Percentiles rank a stretch among this genome's conserved stretches.
Conservation (phyloP, 371 early-diverging fungal genomes). For the Cokeromyces recurvatus region DNA sequence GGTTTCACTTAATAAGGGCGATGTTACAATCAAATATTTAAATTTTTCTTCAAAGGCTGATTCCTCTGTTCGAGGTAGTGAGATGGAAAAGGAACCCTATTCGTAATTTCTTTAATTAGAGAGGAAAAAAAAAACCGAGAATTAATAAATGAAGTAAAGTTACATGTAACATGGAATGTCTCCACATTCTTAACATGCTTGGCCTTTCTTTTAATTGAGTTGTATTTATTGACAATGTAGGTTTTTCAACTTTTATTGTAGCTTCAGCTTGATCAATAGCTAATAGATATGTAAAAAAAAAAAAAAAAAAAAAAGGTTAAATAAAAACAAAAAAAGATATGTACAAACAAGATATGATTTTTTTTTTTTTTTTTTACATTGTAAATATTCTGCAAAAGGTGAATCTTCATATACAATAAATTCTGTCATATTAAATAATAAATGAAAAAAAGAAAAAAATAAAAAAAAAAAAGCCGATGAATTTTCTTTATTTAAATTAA, state of each 20-base stretch:
- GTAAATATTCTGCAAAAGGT: conserved; percentile 65
- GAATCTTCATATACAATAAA: conserved; percentile 69
- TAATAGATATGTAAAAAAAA: conserved; percentile 8
- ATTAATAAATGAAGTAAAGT: no score
- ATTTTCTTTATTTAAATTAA: no score
- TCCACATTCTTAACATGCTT: conserved; percentile 28
- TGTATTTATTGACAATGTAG: conserved; percentile 4
- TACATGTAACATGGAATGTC: conserved; percentile 34
- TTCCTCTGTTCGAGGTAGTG: conserved; percentile 49
- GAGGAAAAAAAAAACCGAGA: neutral
- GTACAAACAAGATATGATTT: neutral
- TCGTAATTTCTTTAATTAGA: no score
- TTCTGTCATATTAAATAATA: conserved; percentile 45
- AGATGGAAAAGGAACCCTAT: conserved; percentile 36
- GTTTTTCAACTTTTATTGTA: conserved; percentile 27
- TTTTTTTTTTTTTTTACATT: conserved; percentile 35
- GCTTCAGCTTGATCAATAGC: conserved; percentile 43
- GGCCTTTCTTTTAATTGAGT: conserved; percentile 1
- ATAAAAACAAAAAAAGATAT: no score
- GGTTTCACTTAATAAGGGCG: conserved; percentile 52
- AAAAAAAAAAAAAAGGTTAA: neutral
- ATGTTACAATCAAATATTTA: conserved; percentile 61
- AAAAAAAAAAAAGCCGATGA: neutral
- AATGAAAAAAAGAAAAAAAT: conserved; percentile 1
- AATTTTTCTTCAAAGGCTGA: conserved; percentile 63